Evolutionary conservation across 2,329 filamentous ascomycete species (phyloP), one percentile per base, ranked within the genome.

Genomic region (Monilinia fructicola): DNA sequence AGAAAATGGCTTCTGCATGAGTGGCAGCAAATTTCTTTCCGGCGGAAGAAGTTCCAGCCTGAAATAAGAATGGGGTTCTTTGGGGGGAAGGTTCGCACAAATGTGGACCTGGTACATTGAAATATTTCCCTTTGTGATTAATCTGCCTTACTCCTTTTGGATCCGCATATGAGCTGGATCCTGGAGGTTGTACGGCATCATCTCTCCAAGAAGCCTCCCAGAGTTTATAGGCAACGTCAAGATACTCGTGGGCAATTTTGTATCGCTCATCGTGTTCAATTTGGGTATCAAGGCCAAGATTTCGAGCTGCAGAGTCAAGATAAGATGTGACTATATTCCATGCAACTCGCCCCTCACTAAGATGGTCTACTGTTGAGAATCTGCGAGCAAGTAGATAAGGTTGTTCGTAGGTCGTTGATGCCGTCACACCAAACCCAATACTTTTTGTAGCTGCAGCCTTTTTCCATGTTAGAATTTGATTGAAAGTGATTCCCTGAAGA

Each of bases 1-100:
- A 83, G 71, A 91, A 91, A 61, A 91, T 88, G 2, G 84, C 88
- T 73, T 92, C 89, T 0, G 89, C 89, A 73, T 91, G 87, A 70
- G 87, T 84, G 0, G 88, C 87, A 0, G 87, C 88, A 71, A 92
- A 91, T 0, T 79, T 77, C 75, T 88, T 90, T 1, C 89, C 89
- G 0, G 87, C 83, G 55, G 82, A 84, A 0, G 86, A 89, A 0
- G 88, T 88, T 0, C 89, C 89, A 0, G 89, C 89, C 75, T 92
- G 89, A 3, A 91, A 73, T 10, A 74, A 53, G 26, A 73, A 72
- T 10, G 73, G 73, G 1, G 73, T 73, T 35, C 73, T 61, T 50
- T 74, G 71, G 28, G 66, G 69, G 78, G 69, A 71, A 14, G 72
- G 71, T 62, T 90, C 83, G 66, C 85, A 86, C 70, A 90, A 82